Conservation (phyloP, 768 basidiomycete genomes). For the Arthromyces matolae region DNA sequence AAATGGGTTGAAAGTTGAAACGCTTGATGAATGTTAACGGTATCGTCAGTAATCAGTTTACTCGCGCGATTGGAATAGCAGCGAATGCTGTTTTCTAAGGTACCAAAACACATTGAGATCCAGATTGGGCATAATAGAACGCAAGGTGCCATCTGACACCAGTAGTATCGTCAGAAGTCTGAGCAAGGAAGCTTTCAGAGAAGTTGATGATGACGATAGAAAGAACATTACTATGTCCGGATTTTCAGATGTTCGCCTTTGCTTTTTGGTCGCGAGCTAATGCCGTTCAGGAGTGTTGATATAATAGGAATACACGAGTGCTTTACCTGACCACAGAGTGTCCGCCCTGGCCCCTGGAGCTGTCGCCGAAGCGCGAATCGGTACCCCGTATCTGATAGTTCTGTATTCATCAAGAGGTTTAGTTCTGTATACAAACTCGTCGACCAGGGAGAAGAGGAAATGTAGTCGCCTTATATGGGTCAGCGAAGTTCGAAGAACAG, state of each 20-base stretch:
- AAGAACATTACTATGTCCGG: neutral
- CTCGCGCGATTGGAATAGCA: too few species aligned
- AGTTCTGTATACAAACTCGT: constrained; percentile 39
- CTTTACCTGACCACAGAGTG: constrained; percentile 27
- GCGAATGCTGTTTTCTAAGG: neutral
- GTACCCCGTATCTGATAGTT: constrained; percentile 21
- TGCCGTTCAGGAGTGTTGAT: too few species aligned
- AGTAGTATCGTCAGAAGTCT: neutral
- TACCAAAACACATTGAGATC: constrained; percentile 15
- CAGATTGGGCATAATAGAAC: constrained; percentile 5
- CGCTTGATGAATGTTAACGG: too few species aligned
- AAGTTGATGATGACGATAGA: too few species aligned
- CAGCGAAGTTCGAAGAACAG: neutral
- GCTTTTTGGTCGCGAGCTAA: neutral
- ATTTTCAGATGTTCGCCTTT: neutral
- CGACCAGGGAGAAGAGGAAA: constrained; percentile 49
- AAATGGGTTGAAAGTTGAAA: too few species aligned
- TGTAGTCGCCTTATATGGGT: constrained; percentile 21
- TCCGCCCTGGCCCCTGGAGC: constrained; percentile 22
- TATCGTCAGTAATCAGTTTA: too few species aligned
- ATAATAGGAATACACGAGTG: neutral
- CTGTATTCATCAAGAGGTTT: constrained; percentile 22
- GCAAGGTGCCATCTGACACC: constrained; percentile 8
- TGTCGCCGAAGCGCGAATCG: constrained; percentile 26
- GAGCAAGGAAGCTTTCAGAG: too few species aligned